phyloP scores from a whole-genome alignment of 129 eudicot genomes.

The Ambrosia trifida region DNA sequence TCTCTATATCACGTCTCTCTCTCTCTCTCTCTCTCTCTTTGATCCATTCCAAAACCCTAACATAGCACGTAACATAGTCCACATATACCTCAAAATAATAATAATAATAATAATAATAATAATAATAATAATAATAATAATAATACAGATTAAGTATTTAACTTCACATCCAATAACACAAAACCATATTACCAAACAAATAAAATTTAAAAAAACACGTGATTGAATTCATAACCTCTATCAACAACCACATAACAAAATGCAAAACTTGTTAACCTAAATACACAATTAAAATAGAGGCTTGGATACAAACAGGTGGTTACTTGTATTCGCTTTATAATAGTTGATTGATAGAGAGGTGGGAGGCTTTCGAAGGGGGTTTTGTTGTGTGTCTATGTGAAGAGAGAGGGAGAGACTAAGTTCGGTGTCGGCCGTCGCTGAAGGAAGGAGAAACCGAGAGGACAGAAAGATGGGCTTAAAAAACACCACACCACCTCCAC shows the following conservation, averaged over 20 bases:
- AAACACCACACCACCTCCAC: too few relatives aligned
- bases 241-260: conserved; percentile 10
- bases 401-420: conserved; percentile 7
- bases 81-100: conserved; percentile 14
- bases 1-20: too few relatives aligned
- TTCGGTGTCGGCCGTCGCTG: too few relatives aligned
- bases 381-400: conserved; percentile 1
- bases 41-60: conserved; percentile 31
- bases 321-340: conserved; percentile 6
- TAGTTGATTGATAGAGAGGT: conserved; percentile 9
- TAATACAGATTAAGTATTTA: conserved; percentile 8
- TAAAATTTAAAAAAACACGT: conserved; percentile 18
- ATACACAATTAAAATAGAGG: neutral
- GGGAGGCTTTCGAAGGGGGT: conserved; percentile 23
- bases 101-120: too few relatives aligned
- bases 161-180: neutral
- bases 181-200: neutral
- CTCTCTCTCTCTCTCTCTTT: too few relatives aligned
- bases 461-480: too few relatives aligned
- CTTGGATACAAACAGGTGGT: neutral
- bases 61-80: conserved; percentile 7
- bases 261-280: conserved; percentile 15
- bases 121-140: too few relatives aligned
- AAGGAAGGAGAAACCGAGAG: too few relatives aligned
- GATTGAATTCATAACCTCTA: neutral